Base-by-base conservation (phyloP, 768 basidiomycete species). In the Leccinum fibrillosum region DNA sequence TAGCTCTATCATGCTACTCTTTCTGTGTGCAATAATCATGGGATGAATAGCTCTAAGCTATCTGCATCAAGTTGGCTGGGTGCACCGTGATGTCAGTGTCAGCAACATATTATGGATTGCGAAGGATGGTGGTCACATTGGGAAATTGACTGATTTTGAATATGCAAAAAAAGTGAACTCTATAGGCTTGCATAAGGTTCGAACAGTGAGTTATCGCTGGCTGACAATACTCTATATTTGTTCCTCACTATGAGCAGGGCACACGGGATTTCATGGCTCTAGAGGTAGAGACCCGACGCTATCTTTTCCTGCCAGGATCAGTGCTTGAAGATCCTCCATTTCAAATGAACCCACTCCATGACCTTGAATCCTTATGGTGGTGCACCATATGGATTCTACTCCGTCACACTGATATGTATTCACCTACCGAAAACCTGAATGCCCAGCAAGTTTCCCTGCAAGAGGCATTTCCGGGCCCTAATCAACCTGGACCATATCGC, bases 71-170 rank as follows among this genome's bases (percentile, higher is more conserved):
- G 56, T 23, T 1, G 59, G 55, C 2, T 57, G 59, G 57, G 57
- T 61, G 5, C 37, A 54, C 8, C 13, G 49, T 5, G 60, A 61
- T 49, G 26, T 61, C 50, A 61, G 60, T 21, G 49, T 55, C 17
- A 3, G 28, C 13, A 6, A 61, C 9, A 30, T 48, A 21, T 7
- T 59, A 2, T 52, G 50, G 44, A 34, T 59, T 3, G 28, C 25
- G 15, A 7, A 35, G 12, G 42, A 39, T 7, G 23, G 26, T 0
- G 1, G 3, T 6, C 4, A 10, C 5, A 13, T 49, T 3, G 55
- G 63, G 34, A 65, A 65, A 21, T 21, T 64, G 23, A 30, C 11
- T 1, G 64, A 65, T 49, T 52, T 65, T 2, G 58, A 65, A 30
- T 62, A 54, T 25, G 60, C 56, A 2, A 62, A 60, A 34, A 59